Base-by-base conservation (phyloP, 1,139 yeast species). In the Saccharomyces pastorianus region DNA sequence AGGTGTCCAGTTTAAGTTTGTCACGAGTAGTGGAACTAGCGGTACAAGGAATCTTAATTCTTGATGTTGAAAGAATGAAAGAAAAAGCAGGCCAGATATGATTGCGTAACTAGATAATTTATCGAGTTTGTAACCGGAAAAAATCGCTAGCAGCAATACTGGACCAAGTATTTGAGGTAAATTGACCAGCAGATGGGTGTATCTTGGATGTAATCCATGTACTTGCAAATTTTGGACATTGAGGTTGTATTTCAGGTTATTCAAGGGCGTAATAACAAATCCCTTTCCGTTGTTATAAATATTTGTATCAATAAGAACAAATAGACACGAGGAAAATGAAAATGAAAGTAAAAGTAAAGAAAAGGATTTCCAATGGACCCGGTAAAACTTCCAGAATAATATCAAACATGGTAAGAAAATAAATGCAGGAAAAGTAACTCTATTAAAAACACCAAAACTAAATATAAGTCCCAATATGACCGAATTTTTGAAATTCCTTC, bases 141-240 rank as follows among this genome's bases (percentile, higher is more conserved):
- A 46, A 64, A 56, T 60, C 67, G 70, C 48, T 6, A 82, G 71
- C 1, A 85, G 53, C 11, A 83, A 61, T 0, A 80, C 81, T 0
- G 99, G 98, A 0, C 99, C 99, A 7, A 90, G 55, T 3, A 93
- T 70, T 59, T 84, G 85, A 0, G 98, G 96, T 4, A 89, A 61
- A 64, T 91, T 93, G 7, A 87, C 73, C 20, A 89, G 59, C 0
- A 88, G 5, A 64, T 95, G 99, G 2, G 86, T 86, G 61, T 82
- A 84, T 42, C 80, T 74, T 1, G 95, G 83, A 65, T 95, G 99
- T 17, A 89, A 63, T 0, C 99, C 99, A 68, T 95, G 99, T 17
- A 67, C 61, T 0, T 85, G 76, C 58, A 95, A 72, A 62, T 93
- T 93, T 3, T 72, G 70, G 3, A 70, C 56, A 23, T 79, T 69